phyloP scores from a whole-genome alignment of 2,329 filamentous ascomycete species.

The Diaporthe caulivora region DNA sequence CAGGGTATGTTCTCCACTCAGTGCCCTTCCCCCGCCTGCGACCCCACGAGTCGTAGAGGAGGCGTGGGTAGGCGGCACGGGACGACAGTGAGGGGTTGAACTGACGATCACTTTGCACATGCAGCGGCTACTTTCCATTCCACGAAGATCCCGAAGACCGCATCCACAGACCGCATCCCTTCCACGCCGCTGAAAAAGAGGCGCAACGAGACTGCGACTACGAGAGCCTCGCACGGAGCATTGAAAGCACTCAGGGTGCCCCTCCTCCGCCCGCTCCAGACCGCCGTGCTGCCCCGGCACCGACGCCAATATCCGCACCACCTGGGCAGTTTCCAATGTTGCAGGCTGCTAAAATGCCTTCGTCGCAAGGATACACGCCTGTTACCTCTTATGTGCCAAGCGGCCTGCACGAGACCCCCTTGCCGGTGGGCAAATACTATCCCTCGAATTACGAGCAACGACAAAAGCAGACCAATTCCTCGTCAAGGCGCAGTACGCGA shows the following conservation, averaged over 20 bases:
- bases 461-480: conserved; percentile 40
- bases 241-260: neutral
- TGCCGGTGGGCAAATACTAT: conserved; percentile 74
- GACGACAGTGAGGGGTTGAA: conserved; percentile 36
- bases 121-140: conserved; percentile 71
- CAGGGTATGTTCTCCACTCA: conserved; percentile 60
- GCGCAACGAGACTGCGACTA: conserved; percentile 36
- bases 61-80: conserved; percentile 29
- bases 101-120: conserved; percentile 28
- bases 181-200: conserved; percentile 51
- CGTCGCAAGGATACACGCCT: conserved; percentile 54
- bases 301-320: conserved; percentile 41
- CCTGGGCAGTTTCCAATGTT: conserved; percentile 38
- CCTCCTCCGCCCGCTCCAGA: neutral
- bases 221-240: conserved; percentile 21
- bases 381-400: conserved; percentile 65
- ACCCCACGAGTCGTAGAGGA: conserved; percentile 8
- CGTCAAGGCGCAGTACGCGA: conserved; percentile 42
- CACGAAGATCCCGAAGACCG: conserved; percentile 66
- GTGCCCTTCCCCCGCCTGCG: conserved; percentile 27
- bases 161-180: conserved; percentile 65
- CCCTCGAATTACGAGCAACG: conserved; percentile 68
- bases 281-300: conserved; percentile 37
- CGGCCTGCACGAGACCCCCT: conserved; percentile 57
- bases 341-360: conserved; percentile 44